Percentiles rank a stretch among this genome's conserved stretches.
phyloP scores from a whole-genome alignment of 2,329 filamentous ascomycete species.

The Aotearoamyces nothofagi region DNA sequence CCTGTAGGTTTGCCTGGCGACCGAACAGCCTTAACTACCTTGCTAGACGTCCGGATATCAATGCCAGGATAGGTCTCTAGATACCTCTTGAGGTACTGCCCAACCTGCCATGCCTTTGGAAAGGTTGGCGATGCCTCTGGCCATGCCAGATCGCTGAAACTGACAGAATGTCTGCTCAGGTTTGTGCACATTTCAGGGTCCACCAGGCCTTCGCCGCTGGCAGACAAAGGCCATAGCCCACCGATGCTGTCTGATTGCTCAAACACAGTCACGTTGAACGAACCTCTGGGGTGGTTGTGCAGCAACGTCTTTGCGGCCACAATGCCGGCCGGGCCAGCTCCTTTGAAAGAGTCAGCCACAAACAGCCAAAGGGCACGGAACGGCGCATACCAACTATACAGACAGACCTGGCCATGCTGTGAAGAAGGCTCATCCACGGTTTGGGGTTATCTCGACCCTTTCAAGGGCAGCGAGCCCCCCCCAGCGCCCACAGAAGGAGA shows the following conservation, averaged over 20 bases:
- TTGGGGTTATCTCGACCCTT: too few relatives aligned
- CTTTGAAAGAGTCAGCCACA: slow-evolving; percentile 21
- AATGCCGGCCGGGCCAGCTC: slow-evolving; percentile 53
- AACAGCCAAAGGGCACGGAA: neutral
- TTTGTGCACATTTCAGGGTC: slow-evolving; percentile 60
- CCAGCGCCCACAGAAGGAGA: too few relatives aligned
- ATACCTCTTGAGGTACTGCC: slow-evolving; percentile 54
- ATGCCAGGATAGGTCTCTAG: slow-evolving; percentile 31
- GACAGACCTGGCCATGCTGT: neutral
- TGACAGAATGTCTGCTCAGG: slow-evolving; percentile 62
- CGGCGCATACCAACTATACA: neutral
- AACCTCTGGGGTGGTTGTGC: slow-evolving; percentile 33
- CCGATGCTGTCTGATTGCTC: slow-evolving; percentile 52
- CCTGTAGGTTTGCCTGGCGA: neutral
- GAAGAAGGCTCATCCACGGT: neutral
- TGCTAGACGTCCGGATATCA: slow-evolving; percentile 9
- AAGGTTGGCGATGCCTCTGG: slow-evolving; percentile 43
- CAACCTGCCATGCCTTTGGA: slow-evolving; percentile 64
- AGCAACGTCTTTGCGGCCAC: slow-evolving; percentile 61
- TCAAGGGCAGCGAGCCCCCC: too few relatives aligned
- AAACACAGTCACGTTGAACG: slow-evolving; percentile 55
- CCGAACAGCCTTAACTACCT: slow-evolving; percentile 8
- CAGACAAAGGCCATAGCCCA: slow-evolving; percentile 58
- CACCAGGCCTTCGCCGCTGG: slow-evolving; percentile 31
- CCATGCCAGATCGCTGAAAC: slow-evolving; percentile 62